Percentiles rank a stretch among this genome's conserved stretches.
phyloP scores from a whole-genome alignment of 768 basidiomycete species.

The Tricholomella constricta region DNA sequence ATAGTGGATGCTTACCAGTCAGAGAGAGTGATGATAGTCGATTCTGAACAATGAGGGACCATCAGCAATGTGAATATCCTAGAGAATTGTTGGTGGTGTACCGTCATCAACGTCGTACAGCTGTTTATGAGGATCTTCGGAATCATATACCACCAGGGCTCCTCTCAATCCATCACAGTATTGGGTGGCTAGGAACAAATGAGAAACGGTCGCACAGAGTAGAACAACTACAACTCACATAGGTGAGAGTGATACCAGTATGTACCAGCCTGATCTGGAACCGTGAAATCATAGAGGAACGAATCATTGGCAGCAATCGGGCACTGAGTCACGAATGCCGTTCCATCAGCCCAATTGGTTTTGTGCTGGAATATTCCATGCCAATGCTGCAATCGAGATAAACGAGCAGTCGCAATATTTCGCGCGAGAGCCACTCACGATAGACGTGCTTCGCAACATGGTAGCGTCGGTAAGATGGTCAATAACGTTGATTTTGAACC shows the following conservation, averaged over 20 bases:
- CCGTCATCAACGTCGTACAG: constrained; percentile 27
- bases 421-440: constrained; percentile 9
- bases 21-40: constrained; percentile 43
- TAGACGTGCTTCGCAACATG: constrained; percentile 17
- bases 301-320: constrained; percentile 37
- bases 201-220: background rate
- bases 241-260: constrained; percentile 32
- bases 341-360: constrained; percentile 37
- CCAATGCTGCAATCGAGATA: constrained; percentile 33
- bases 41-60: constrained; percentile 22
- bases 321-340: constrained; percentile 39
- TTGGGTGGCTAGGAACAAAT: constrained; percentile 33
- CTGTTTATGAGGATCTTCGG: constrained; percentile 28
- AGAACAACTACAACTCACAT: constrained; percentile 14
- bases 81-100: background rate
- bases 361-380: constrained; percentile 46
- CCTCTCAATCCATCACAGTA: constrained; percentile 50
- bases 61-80: background rate
- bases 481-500: constrained; percentile 19
- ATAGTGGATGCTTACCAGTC: constrained; percentile 35
- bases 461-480: constrained; percentile 15
- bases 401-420: constrained; percentile 12
- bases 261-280: constrained; percentile 23
- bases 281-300: constrained; percentile 40
- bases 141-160: constrained; percentile 39